Evolutionary conservation across 1,284 basidiomycete species (phyloP), one percentile per base, ranked within the genome.

Genomic region (Irpex sp.): DNA sequence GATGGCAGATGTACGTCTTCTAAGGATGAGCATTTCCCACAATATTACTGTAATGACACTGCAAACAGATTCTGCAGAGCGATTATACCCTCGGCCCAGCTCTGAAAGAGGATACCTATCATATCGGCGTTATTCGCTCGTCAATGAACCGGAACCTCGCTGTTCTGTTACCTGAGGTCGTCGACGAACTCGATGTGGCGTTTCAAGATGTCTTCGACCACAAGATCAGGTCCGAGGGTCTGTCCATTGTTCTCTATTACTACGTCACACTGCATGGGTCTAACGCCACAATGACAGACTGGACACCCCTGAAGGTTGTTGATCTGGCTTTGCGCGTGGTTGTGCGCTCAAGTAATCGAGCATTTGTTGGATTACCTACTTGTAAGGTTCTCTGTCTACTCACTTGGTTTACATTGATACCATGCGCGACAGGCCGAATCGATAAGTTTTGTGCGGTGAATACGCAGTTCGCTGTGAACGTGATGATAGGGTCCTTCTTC

Each of bases 331-430:
- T 31, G 19, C 58, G 58, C n/a, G 13, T 59, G 13, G 58, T 49
- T 5, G 38, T 31, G 15, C n/a, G 58, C 8, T 40, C 47, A 31
- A 59, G 17, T 19, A 59, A 59, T 19, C 38, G 58, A 11, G 47
- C 58, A n/a, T 48, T 59, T 21, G n/a, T 59, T 15, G 58, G 58
- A n/a, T 47, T 59, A 13, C 58, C 58, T n/a, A 19, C 47, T 13
- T 59, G 58, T 59, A 51, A 40, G 58, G 48, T 9, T 9, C 19
- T 52, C 19, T n/a, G 21, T n/a, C 51, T 52, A 9, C 51, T 19
- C 19, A 47, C 44, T 13, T 11, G 44, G n/a, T 11, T 47, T 47
- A n/a, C 9, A 19, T 9, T 19, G 19, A 52, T 52, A 19, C 51
- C 51, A 9, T 52, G 11, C 11, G n/a, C 19, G 11, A 9, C 19